These are phyloP conservation scores for Annulohypoxylon nitens DNA, from an alignment of 495 filamentous ascomycete genomes.

Conservation along the genomic window DNA sequence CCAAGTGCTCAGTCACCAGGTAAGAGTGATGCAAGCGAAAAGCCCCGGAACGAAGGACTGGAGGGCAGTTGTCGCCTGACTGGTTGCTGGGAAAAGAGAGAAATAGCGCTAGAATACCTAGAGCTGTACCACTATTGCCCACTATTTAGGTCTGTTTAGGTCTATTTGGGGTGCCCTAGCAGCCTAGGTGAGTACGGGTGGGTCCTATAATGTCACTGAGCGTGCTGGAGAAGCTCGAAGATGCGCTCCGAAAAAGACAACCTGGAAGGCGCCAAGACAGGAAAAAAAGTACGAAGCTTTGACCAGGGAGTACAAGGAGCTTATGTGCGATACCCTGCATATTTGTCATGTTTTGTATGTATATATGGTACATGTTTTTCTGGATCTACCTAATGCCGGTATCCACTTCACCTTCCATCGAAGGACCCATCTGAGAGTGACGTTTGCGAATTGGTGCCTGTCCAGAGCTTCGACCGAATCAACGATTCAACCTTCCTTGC, in stretches of 20 bases:
- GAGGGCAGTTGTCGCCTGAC: slow-evolving; percentile 37
- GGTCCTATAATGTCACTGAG: slow-evolving; percentile 3
- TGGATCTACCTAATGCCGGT: slow-evolving; percentile 36
- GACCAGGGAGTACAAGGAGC: slow-evolving; percentile 20
- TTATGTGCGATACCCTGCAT: neutral
- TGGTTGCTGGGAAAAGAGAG: slow-evolving; percentile 1
- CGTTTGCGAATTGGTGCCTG: slow-evolving; percentile 54
- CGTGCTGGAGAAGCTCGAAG: slow-evolving; percentile 38
- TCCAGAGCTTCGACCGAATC: slow-evolving; percentile 46
- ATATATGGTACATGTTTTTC: slow-evolving; percentile 35
- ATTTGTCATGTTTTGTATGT: slow-evolving; percentile 6
- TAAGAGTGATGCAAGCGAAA: slow-evolving; percentile 49
- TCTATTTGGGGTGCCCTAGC: neutral
- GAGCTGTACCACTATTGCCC: slow-evolving; percentile 22
- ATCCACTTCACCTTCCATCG: slow-evolving; percentile 30
- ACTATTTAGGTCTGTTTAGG: slow-evolving; percentile 17
- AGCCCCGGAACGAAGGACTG: slow-evolving; percentile 1
- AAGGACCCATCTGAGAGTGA: slow-evolving; percentile 47
- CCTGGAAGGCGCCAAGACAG: slow-evolving; percentile 28
- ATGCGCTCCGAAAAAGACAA: slow-evolving; percentile 42
- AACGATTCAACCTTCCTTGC: slow-evolving; percentile 13
- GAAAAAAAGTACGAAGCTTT: slow-evolving; percentile 43
- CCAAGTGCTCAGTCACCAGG: slow-evolving; percentile 27
- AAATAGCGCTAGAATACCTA: slow-evolving; percentile 17
- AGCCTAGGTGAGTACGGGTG: slow-evolving; percentile 23